These are phyloP conservation scores for Pascua sp. DNA, from an alignment of 1,284 basidiomycete genomes.

Conservation along the genomic window DNA sequence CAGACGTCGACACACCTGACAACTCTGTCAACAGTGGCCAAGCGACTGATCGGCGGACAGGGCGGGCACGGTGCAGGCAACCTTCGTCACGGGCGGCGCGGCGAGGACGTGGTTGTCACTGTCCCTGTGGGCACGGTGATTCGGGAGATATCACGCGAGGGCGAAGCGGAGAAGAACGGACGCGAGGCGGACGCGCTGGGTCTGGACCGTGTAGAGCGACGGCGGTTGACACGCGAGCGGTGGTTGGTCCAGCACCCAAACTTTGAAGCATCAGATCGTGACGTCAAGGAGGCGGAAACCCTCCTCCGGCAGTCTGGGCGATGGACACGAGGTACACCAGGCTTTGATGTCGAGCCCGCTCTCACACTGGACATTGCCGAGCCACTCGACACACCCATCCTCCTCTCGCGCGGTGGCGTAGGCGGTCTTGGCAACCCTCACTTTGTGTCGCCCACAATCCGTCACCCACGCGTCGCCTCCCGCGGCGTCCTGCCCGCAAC, in stretches of 20 bases:
- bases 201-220: slow-evolving; percentile 18
- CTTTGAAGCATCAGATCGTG: slow-evolving; percentile 61
- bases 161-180: slow-evolving; percentile 55
- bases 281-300: slow-evolving; percentile 66
- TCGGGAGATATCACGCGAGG: slow-evolving; percentile 63
- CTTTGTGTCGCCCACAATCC: slow-evolving; percentile 56
- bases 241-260: slow-evolving; percentile 78
- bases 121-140: slow-evolving; percentile 89
- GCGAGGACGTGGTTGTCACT: slow-evolving; percentile 65
- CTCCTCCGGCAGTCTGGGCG: slow-evolving; percentile 63
- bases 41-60: slow-evolving; percentile 62
- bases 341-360: slow-evolving; percentile 52
- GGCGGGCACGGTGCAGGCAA: slow-evolving; percentile 74
- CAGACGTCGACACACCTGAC: slow-evolving; percentile 69
- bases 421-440: slow-evolving; percentile 90
- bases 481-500: slow-evolving; percentile 77
- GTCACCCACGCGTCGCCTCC: slow-evolving; percentile 75
- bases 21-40: slow-evolving; percentile 67
- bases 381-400: slow-evolving; percentile 56
- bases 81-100: slow-evolving; percentile 76
- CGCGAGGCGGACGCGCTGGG: slow-evolving; percentile 48
- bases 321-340: slow-evolving; percentile 26
- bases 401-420: slow-evolving; percentile 72
- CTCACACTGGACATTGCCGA: slow-evolving; percentile 61
- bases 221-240: slow-evolving; percentile 57